Evolutionary conservation across 2,329 filamentous ascomycete genomes (phyloP).

Genomic region (Aspergillus sp.): DNA sequence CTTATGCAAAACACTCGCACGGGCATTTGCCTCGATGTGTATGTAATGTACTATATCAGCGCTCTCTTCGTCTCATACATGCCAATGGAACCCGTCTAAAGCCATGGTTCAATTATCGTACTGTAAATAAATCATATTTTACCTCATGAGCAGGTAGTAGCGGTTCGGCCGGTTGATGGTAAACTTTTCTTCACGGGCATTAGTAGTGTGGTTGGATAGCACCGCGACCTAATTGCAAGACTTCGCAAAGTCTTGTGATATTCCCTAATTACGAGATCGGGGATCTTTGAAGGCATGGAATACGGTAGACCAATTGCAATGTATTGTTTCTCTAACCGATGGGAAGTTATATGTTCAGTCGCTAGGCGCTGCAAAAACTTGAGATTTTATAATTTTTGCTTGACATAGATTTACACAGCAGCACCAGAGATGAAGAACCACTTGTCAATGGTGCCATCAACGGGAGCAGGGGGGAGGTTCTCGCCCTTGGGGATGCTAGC

Average conservation of each 20-base stretch:
- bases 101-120: not conserved
- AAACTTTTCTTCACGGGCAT: no score
- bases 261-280: no score
- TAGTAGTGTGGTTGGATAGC: no score
- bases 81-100: not conserved
- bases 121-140: not conserved
- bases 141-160: no score
- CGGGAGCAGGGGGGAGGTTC: slow-evolving; percentile 80
- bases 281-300: not conserved
- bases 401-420: slow-evolving; percentile 61
- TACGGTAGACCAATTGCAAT: not conserved
- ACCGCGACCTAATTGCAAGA: no score
- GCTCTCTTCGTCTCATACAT: not conserved
- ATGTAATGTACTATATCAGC: not conserved
- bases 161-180: no score
- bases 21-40: no score
- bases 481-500: slow-evolving; percentile 75
- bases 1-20: not conserved
- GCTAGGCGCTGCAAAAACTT: slow-evolving; percentile 12
- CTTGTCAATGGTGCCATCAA: slow-evolving; percentile 97
- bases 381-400: slow-evolving; percentile 32
- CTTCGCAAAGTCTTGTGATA: no score
- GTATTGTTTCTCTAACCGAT: slow-evolving; percentile 1
- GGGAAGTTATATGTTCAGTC: slow-evolving; percentile 10
- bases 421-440: slow-evolving; percentile 99